Conservation (phyloP, 306 rosid species). For the Rosa rugosa region DNA sequence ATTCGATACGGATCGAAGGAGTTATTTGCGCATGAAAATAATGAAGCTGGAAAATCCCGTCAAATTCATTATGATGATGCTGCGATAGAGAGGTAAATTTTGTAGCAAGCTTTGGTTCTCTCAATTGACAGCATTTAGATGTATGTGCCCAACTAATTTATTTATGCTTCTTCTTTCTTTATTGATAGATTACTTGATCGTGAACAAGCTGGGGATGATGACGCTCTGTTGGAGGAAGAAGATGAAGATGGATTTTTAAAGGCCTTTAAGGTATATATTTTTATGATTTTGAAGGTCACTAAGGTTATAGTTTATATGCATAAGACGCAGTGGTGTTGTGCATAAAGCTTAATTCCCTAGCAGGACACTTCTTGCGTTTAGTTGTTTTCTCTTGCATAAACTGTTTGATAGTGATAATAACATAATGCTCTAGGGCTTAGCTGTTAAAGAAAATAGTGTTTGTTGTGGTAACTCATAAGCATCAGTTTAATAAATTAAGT, state of each 20-base stretch:
- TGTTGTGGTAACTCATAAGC: neutral
- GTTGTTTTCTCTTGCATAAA: neutral
- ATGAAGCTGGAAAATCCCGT: slow-evolving; percentile 90
- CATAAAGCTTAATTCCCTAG: slow-evolving; percentile 17
- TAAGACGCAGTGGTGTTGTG: slow-evolving; percentile 22
- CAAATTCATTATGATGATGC: slow-evolving; percentile 97
- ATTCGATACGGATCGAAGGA: slow-evolving; percentile 95
- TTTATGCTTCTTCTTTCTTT: slow-evolving; percentile 22
- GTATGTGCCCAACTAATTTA: slow-evolving; percentile 18
- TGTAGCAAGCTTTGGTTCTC: neutral
- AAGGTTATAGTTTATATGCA: slow-evolving; percentile 37
- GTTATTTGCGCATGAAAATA: slow-evolving; percentile 93
- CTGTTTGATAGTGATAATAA: neutral
- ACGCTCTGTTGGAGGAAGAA: slow-evolving; percentile 78
- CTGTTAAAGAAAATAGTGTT: neutral
- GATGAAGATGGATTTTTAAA: slow-evolving; percentile 93
- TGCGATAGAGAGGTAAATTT: slow-evolving; percentile 81
- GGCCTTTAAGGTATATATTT: slow-evolving; percentile 77
- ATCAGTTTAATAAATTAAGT: neutral
- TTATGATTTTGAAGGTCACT: slow-evolving; percentile 51
- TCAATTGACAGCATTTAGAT: slow-evolving; percentile 17
- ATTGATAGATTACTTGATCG: slow-evolving; percentile 82
- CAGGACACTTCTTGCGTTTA: neutral
- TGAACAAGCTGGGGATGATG: slow-evolving; percentile 86
- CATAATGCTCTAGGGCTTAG: neutral